These are phyloP conservation scores for Termitomyces bulborhizus DNA, from an alignment of 768 basidiomycete genomes.

Conservation along the genomic window DNA sequence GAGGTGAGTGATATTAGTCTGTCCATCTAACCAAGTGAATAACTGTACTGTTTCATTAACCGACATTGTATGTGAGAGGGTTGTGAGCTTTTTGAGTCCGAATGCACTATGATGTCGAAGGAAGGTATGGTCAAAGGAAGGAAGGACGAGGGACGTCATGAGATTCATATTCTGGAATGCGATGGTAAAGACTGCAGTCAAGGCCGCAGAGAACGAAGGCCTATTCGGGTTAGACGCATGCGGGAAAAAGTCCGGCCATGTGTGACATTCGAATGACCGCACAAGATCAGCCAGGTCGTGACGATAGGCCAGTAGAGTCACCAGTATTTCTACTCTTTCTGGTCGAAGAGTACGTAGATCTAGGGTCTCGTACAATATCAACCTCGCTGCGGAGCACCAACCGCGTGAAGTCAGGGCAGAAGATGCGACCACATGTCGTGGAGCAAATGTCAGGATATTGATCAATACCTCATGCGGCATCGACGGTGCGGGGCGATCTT, in stretches of 20 bases:
- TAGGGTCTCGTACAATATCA: constrained; percentile 26
- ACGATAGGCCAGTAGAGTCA: constrained; percentile 30
- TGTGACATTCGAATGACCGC: constrained; percentile 30
- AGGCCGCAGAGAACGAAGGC: constrained; percentile 15
- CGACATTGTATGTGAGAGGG: constrained; percentile 26
- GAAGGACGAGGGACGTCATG: constrained; percentile 32
- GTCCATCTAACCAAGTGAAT: constrained; percentile 37
- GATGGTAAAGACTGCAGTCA: constrained; percentile 36
- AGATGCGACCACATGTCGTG: constrained; percentile 22
- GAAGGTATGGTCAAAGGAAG: constrained; percentile 35
- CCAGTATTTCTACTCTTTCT: constrained; percentile 26
- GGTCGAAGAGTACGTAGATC: constrained; percentile 26
- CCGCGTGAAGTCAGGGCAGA: constrained; percentile 26
- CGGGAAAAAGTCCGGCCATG: constrained; percentile 37
- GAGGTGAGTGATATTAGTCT: constrained; percentile 32
- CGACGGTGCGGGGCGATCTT: constrained; percentile 4
- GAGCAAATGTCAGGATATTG: constrained; percentile 28
- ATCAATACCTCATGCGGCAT: constrained; percentile 29
- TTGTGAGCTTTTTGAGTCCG: constrained; percentile 32
- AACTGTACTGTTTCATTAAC: constrained; percentile 25
- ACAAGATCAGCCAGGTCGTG: constrained; percentile 35
- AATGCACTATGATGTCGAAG: constrained; percentile 37
- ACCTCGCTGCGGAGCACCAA: constrained; percentile 27
- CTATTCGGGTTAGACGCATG: constrained; percentile 1
- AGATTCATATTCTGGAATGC: constrained; percentile 42